phyloP scores from a whole-genome alignment of 352 stramenopile species.

The Phytophthora quininea region DNA sequence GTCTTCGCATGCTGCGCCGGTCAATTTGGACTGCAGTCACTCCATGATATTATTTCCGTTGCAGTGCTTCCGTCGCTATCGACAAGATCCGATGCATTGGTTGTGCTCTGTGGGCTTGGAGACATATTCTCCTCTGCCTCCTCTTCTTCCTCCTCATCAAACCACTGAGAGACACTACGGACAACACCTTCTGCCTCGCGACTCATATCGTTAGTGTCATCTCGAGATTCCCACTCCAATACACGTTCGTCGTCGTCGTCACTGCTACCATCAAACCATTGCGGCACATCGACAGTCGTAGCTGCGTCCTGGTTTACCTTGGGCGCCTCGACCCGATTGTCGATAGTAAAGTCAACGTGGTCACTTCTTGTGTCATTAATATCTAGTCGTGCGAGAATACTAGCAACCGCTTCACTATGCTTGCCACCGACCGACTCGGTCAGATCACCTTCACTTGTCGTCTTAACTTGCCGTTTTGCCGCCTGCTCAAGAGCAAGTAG shows the following conservation, averaged over 20 bases:
- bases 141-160: slow-evolving; percentile 19
- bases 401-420: slow-evolving; percentile 1
- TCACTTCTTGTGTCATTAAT: slow-evolving; percentile 3
- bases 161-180: slow-evolving; percentile 16
- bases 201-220: no score
- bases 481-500: background rate
- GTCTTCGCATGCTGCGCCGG: background rate
- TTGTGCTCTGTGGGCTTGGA: background rate
- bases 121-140: background rate
- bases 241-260: background rate
- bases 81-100: background rate
- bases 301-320: background rate
- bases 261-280: slow-evolving; percentile 26
- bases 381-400: slow-evolving; percentile 4
- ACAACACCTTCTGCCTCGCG: background rate
- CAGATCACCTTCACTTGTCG: background rate
- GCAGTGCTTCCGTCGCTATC: slow-evolving; percentile 3
- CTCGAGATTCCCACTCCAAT: no score
- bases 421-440: no score
- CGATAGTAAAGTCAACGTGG: background rate
- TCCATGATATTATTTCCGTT: slow-evolving; percentile 11
- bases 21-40: slow-evolving; percentile 6
- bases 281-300: slow-evolving; percentile 11
- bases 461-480: no score
- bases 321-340: no score